phyloP scores from a whole-genome alignment of 352 stramenopile genomes.

The Elongisporangium undulatum region DNA sequence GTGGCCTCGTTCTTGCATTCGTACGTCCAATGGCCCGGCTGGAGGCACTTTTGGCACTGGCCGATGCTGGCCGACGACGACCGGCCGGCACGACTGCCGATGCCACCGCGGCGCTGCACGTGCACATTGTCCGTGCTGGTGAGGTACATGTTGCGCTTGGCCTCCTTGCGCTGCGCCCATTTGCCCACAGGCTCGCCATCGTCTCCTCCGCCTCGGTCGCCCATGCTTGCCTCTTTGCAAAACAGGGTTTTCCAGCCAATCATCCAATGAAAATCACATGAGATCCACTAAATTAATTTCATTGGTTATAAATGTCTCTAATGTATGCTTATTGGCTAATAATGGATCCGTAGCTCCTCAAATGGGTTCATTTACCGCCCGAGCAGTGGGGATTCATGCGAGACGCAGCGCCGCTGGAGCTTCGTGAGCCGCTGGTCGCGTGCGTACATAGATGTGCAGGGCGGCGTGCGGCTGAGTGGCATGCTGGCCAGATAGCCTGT shows the following conservation, averaged over 20 bases:
- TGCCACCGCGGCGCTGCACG: constrained; percentile 38
- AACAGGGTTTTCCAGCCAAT: constrained; percentile 5
- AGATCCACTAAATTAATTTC: not conserved
- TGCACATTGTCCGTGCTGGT: constrained; percentile 73
- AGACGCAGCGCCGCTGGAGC: constrained; percentile 19
- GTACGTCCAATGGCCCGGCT: constrained; percentile 79
- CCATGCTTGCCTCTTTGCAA: constrained; percentile 13
- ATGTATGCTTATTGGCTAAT: constrained; percentile 14
- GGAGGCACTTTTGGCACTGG: constrained; percentile 84
- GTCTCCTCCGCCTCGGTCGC: constrained; percentile 8
- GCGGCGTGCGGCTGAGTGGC: constrained; percentile 34
- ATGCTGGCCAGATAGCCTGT: constrained; percentile 45
- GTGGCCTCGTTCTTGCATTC: constrained; percentile 85
- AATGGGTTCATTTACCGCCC: constrained; percentile 8
- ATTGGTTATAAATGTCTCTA: constrained; percentile 6
- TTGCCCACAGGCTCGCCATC: constrained; percentile 48
- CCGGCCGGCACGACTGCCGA: constrained; percentile 9
- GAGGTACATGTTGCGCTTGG: constrained; percentile 79
- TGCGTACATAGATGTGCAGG: constrained; percentile 32
- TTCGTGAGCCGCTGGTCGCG: constrained; percentile 23
- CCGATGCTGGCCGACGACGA: constrained; percentile 17
- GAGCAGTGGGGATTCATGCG: constrained; percentile 6
- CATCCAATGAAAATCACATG: constrained; percentile 3
- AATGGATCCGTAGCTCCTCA: constrained; percentile 10
- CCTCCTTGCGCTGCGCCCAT: constrained; percentile 69